phyloP scores from a whole-genome alignment of 305 asterid genomes.

The Galium porrigens region DNA sequence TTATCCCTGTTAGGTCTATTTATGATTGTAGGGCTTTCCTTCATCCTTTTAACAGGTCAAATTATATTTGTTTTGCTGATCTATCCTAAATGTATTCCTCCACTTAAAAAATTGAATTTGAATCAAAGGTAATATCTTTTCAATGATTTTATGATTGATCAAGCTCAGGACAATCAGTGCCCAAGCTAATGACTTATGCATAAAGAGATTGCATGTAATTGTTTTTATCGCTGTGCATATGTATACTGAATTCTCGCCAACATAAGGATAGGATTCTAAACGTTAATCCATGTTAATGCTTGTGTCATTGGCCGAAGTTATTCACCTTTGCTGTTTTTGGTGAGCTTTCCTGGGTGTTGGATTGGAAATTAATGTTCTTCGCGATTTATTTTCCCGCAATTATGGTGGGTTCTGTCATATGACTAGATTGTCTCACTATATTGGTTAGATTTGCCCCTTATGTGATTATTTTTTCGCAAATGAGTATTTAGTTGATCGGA shows the following conservation, averaged over 20 bases:
- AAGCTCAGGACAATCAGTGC: neutral
- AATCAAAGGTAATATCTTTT: neutral
- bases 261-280: neutral
- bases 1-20: neutral
- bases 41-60: neutral
- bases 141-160: neutral
- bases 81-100: neutral
- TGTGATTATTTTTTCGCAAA: too few species aligned
- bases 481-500: too few species aligned
- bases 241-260: neutral
- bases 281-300: neutral
- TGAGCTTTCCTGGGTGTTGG: slow-evolving; percentile 2
- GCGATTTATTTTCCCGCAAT: neutral
- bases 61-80: neutral
- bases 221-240: neutral
- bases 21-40: neutral
- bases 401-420: neutral
- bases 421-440: neutral
- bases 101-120: neutral
- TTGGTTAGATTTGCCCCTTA: neutral
- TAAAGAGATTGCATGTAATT: neutral
- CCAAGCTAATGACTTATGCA: neutral
- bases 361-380: neutral
- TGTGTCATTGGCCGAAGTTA: neutral
- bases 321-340: neutral